Evolutionary conservation across 805 yeast genomes (phyloP).

Genomic region (Suhomyces faveliae): DNA sequence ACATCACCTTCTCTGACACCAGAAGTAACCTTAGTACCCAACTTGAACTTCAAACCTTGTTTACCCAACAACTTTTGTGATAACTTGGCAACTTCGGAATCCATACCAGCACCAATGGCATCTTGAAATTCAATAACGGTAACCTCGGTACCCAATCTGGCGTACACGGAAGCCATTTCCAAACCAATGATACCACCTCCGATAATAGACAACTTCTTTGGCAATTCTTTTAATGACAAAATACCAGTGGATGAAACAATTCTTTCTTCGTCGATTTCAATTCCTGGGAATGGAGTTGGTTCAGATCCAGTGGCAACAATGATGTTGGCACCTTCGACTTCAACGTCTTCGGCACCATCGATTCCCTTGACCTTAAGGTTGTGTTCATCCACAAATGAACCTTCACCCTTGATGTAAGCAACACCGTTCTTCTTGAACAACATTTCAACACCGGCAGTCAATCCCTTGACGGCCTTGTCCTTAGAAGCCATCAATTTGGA

Average conservation of each 20-base stretch:
- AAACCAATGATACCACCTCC: conserved; percentile 99
- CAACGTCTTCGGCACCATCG: conserved; percentile 73
- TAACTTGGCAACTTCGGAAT: conserved; percentile 86
- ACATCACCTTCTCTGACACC: conserved; percentile 87
- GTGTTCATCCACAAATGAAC: conserved; percentile 81
- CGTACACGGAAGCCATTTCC: conserved; percentile 98
- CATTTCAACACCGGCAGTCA: conserved; percentile 93
- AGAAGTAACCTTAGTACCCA: conserved; percentile 84
- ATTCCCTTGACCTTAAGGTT: conserved; percentile 77
- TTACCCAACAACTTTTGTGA: conserved; percentile 87
- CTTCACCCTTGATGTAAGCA: conserved; percentile 90
- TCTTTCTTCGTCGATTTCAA: conserved; percentile 92
- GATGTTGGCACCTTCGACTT: conserved; percentile 78
- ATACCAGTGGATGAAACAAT: conserved; percentile 96
- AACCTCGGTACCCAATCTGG: conserved; percentile 92
- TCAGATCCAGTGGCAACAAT: conserved; percentile 98
- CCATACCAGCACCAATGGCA: conserved; percentile 98
- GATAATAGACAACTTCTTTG: conserved; percentile 86
- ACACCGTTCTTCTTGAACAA: conserved; percentile 95
- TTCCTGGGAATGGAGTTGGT: conserved; percentile 98
- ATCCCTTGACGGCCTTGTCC: conserved; percentile 82
- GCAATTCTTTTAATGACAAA: conserved; percentile 78
- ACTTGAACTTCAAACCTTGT: conserved; percentile 93
- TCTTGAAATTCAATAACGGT: conserved; percentile 89
- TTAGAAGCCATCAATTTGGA: conserved; percentile 85